A percentile compares a stretch with the other conserved stretches of the same genome.
These are phyloP conservation scores for Leishmania martiniquensis DNA, from an alignment of 208 protist genomes.

Conservation along the genomic window DNA sequence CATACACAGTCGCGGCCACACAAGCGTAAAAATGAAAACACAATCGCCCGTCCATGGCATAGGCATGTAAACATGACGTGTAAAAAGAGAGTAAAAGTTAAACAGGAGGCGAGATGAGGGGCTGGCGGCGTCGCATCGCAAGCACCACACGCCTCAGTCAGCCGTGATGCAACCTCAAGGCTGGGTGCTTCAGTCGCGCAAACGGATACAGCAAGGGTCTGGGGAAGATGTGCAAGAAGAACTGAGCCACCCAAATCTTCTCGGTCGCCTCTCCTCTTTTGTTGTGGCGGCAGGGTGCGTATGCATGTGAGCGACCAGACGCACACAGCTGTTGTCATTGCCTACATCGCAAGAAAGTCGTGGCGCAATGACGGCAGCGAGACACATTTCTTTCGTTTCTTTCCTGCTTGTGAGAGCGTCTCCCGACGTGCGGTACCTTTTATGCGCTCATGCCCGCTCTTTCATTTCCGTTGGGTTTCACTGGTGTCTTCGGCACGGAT, in stretches of 20 bases:
- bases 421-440: neutral
- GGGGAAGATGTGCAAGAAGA: neutral
- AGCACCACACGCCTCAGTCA: neutral
- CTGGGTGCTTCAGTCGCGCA: neutral
- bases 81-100: neutral
- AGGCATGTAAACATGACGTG: neutral
- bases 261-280: neutral
- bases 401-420: neutral
- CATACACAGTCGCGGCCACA: neutral
- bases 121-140: too few species aligned
- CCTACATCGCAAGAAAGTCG: neutral
- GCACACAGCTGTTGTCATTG: neutral
- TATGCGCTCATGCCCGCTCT: too few species aligned
- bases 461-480: neutral
- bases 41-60: neutral
- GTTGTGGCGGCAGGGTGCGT: neutral
- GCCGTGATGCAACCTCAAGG: neutral
- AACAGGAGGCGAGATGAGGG: neutral
- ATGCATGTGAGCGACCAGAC: neutral
- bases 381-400: neutral
- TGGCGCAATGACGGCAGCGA: neutral
- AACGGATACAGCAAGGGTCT: neutral
- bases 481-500: neutral
- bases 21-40: neutral
- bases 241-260: too few species aligned